Evolutionary conservation across 768 basidiomycete genomes (phyloP).

Genomic region (Lactifluus volemus): DNA sequence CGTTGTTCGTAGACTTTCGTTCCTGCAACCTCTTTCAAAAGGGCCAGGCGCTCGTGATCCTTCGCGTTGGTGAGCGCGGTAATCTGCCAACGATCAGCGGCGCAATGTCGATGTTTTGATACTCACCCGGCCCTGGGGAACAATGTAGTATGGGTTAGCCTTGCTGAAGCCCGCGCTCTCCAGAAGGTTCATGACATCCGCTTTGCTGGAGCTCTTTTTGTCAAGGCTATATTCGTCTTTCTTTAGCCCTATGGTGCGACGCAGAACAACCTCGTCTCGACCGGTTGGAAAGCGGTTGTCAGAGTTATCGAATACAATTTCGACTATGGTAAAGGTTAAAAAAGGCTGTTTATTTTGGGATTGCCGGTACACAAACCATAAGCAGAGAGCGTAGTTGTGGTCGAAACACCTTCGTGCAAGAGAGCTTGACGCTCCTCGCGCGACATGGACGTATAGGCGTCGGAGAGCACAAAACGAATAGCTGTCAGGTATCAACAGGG

Average conservation of each 20-base stretch:
- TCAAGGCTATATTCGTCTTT: slow-evolving; percentile 98
- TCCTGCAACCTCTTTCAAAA: slow-evolving; percentile 97
- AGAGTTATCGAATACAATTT: slow-evolving; percentile 93
- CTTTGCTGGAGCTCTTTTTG: slow-evolving; percentile 90
- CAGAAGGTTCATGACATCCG: slow-evolving; percentile 94
- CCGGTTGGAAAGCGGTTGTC: slow-evolving; percentile 93
- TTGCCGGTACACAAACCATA: slow-evolving; percentile 50
- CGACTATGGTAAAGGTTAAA: slow-evolving; percentile 39
- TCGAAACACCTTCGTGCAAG: slow-evolving; percentile 89
- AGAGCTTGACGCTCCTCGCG: slow-evolving; percentile 87
- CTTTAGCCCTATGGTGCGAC: slow-evolving; percentile 93
- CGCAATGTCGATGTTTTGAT: neutral
- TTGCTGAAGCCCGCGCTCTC: slow-evolving; percentile 97
- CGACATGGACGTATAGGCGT: slow-evolving; percentile 94
- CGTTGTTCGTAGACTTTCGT: slow-evolving; percentile 98
- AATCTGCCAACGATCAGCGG: slow-evolving; percentile 45
- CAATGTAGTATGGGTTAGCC: slow-evolving; percentile 98
- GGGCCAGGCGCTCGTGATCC: slow-evolving; percentile 83
- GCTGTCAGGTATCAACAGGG: slow-evolving; percentile 36
- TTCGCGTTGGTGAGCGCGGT: slow-evolving; percentile 96
- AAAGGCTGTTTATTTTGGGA: neutral
- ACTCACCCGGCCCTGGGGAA: slow-evolving; percentile 91
- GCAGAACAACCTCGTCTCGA: slow-evolving; percentile 75
- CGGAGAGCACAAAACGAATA: slow-evolving; percentile 94
- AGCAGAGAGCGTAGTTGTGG: slow-evolving; percentile 83